phyloP scores from a whole-genome alignment of 805 yeast genomes.

The Candida palmyrensis region DNA sequence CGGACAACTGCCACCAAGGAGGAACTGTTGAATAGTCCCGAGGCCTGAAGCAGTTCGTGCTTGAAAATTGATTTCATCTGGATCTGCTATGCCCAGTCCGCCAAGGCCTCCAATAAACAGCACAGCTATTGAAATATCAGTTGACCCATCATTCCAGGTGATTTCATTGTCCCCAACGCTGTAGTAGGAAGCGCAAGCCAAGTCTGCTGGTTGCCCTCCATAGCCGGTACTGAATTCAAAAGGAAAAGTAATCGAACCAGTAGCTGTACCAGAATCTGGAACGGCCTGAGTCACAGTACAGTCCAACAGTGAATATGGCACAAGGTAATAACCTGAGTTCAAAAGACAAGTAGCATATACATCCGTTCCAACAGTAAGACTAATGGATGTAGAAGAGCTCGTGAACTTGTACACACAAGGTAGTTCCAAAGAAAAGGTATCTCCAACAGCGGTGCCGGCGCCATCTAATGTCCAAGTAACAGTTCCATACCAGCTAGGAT shows the following conservation, averaged over 20 bases:
- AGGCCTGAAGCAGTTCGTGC: no score
- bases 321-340: constrained; percentile 6
- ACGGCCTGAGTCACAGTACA: background rate
- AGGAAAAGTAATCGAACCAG: background rate
- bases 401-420: constrained; percentile 23
- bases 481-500: constrained; percentile 13
- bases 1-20: constrained; percentile 1
- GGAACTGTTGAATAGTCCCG: no score
- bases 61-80: no score
- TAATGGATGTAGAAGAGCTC: constrained; percentile 7
- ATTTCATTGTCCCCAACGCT: constrained; percentile 11
- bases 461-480: constrained; percentile 18
- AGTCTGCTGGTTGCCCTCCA: constrained; percentile 7
- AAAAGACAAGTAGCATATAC: constrained; percentile 9
- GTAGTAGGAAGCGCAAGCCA: constrained; percentile 6
- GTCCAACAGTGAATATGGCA: constrained; percentile 3
- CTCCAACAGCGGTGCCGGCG: constrained; percentile 14
- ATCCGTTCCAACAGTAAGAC: constrained; percentile 5
- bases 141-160: constrained; percentile 13
- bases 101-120: constrained; percentile 7
- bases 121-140: constrained; percentile 8
- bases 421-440: constrained; percentile 20
- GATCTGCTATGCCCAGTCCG: no score
- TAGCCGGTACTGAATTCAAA: constrained; percentile 2
- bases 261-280: background rate